Percentiles rank a stretch among this genome's conserved stretches.
Evolutionary conservation across 345 rosid species (phyloP).

Genomic region (Carallia brachiata): DNA sequence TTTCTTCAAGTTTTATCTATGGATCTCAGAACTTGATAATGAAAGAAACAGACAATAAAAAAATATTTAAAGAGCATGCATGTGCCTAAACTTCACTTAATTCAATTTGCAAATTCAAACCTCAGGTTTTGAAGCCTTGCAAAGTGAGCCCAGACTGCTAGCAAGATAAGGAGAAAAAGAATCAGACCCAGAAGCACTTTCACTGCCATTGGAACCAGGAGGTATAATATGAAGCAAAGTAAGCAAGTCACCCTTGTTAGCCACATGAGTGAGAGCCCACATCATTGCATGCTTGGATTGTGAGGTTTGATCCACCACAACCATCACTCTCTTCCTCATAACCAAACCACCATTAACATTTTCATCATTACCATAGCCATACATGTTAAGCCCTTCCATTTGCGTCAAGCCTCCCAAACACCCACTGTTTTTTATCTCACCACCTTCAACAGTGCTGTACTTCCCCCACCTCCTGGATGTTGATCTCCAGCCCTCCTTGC

Average conservation of each 20-base stretch:
- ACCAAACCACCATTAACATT: conserved; percentile 33
- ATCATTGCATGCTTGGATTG: conserved; percentile 92
- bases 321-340: conserved; percentile 85
- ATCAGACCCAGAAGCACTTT: conserved; percentile 25
- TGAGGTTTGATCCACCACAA: conserved; percentile 71
- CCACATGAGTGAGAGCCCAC: conserved; percentile 92
- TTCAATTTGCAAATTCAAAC: conserved; percentile 28
- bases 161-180: conserved; percentile 52
- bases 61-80: not conserved
- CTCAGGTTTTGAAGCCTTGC: conserved; percentile 92
- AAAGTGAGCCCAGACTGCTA: conserved; percentile 76
- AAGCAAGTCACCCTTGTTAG: conserved; percentile 74
- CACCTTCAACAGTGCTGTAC: conserved; percentile 13
- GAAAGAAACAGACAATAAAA: not conserved
- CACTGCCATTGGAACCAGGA: conserved; percentile 21
- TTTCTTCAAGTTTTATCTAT: not conserved
- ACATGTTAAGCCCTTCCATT: conserved; percentile 53
- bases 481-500: conserved; percentile 58
- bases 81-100: not conserved
- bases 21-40: not conserved
- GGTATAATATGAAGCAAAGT: conserved; percentile 70
- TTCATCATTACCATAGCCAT: conserved; percentile 30
- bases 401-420: conserved; percentile 15
- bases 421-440: not conserved
- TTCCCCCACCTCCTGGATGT: conserved; percentile 56